Evolutionary conservation across 2,329 filamentous ascomycete genomes (phyloP).

Genomic region (Colletotrichum noveboracense): DNA sequence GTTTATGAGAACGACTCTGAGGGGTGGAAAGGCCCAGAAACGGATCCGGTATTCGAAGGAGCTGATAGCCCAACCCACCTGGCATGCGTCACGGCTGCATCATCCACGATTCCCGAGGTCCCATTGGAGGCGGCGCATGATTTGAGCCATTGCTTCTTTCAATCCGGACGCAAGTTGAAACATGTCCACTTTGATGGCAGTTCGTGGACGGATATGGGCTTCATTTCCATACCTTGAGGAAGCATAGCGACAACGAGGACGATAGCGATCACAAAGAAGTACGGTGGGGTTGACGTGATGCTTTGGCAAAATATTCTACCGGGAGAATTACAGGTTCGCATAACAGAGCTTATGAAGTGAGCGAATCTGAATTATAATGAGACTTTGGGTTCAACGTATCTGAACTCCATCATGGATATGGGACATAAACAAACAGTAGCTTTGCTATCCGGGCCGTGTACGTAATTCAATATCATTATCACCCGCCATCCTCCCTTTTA

Average conservation of each 20-base stretch:
- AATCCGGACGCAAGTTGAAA: slow-evolving; percentile 1
- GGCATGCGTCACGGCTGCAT: slow-evolving; percentile 16
- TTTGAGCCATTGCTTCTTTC: slow-evolving; percentile 20
- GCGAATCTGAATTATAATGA: not conserved
- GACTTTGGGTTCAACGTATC: not conserved
- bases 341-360: not conserved
- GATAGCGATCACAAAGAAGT: not conserved
- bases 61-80: slow-evolving; percentile 15
- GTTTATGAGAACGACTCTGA: slow-evolving; percentile 22
- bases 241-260: not conserved
- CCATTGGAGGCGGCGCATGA: slow-evolving; percentile 2
- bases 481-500: not conserved
- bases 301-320: not conserved
- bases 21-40: slow-evolving; percentile 20
- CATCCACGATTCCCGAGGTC: not conserved
- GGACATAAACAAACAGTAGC: not conserved
- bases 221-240: not conserved
- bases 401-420: not conserved
- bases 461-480: not conserved
- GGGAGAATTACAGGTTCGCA: not conserved
- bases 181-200: slow-evolving; percentile 16
- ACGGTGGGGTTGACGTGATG: not conserved
- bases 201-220: slow-evolving; percentile 10
- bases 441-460: not conserved
- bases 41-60: slow-evolving; percentile 10